These are phyloP conservation scores for Viridothelium virens DNA, from an alignment of 495 filamentous ascomycete species.

Conservation along the genomic window DNA sequence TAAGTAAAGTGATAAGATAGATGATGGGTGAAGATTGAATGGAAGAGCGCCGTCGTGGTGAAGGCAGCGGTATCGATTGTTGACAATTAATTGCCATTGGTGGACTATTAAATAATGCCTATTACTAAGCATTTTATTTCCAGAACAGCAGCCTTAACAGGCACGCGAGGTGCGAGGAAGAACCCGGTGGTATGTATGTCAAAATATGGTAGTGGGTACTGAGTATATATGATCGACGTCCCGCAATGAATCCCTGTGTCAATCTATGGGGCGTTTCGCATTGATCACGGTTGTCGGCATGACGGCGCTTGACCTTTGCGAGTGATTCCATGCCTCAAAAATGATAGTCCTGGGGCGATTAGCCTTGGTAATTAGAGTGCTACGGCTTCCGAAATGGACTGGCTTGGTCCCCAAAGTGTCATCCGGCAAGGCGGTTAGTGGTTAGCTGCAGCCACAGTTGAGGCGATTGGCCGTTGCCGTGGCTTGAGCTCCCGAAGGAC, in stretches of 20 bases:
- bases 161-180: too few relatives aligned
- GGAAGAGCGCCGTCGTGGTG: too few relatives aligned
- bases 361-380: too few relatives aligned
- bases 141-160: too few relatives aligned
- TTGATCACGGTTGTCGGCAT: neutral
- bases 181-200: neutral
- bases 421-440: neutral
- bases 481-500: neutral
- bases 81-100: too few relatives aligned
- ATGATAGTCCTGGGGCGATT: too few relatives aligned
- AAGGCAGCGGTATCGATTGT: too few relatives aligned
- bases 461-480: neutral
- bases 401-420: neutral
- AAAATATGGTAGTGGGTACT: neutral
- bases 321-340: neutral
- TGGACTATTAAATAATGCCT: neutral
- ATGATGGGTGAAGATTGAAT: too few relatives aligned
- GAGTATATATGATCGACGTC: neutral
- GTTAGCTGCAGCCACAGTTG: neutral
- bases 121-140: slow-evolving; percentile 16
- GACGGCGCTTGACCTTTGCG: neutral
- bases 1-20: too few relatives aligned
- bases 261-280: neutral
- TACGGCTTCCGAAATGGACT: neutral
- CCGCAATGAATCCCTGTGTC: neutral